Conservation (phyloP, 345 rosid genomes). For the Ricinus communis region DNA sequence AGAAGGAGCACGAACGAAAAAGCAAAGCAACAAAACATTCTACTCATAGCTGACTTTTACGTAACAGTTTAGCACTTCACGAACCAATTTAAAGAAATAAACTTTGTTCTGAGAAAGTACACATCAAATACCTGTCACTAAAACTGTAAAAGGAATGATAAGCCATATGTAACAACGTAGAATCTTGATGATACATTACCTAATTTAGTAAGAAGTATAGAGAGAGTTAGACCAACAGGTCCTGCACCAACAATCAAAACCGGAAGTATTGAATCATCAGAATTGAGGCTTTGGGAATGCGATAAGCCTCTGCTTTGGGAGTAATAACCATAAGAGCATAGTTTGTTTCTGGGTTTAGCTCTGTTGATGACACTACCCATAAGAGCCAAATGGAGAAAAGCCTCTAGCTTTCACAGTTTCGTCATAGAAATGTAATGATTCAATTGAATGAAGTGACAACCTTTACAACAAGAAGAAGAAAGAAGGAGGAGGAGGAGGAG, state of each 20-base stretch:
- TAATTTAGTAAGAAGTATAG: conserved; percentile 74
- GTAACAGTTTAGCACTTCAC: not conserved
- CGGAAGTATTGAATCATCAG: conserved; percentile 53
- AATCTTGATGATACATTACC: conserved; percentile 38
- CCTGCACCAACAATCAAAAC: conserved; percentile 94
- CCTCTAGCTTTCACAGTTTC: not conserved
- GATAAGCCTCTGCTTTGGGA: conserved; percentile 42
- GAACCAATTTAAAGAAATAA: not conserved
- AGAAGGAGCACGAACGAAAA: not conserved
- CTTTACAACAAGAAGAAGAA: not conserved
- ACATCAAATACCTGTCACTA: conserved; percentile 11
- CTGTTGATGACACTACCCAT: conserved; percentile 43
- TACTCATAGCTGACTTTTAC: not conserved
- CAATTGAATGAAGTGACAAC: not conserved
- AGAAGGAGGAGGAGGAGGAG: too few species aligned
- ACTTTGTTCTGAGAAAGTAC: conserved; percentile 7
- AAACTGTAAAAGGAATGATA: not conserved
- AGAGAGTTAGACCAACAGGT: conserved; percentile 89
- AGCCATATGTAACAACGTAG: not conserved
- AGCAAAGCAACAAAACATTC: not conserved
- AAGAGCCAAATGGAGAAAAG: conserved; percentile 9
- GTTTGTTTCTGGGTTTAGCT: conserved; percentile 33
- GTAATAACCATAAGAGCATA: conserved; percentile 15
- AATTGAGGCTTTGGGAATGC: conserved; percentile 16
- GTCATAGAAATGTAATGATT: not conserved